These are phyloP conservation scores for Fusarium staphyleae DNA, from an alignment of 2,329 filamentous ascomycete species.

Conservation along the genomic window DNA sequence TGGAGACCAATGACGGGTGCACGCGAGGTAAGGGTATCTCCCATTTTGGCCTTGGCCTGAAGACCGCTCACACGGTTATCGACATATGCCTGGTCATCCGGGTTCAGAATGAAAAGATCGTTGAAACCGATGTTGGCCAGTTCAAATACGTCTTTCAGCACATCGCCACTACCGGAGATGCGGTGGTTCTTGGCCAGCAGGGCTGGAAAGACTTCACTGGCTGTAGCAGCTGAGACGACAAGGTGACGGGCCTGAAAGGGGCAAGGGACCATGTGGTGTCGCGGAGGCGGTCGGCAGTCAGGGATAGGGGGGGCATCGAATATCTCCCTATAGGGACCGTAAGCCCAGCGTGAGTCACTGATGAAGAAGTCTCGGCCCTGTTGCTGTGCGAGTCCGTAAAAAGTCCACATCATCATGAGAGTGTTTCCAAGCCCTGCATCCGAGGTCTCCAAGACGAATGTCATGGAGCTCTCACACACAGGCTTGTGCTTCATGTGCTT, in stretches of 20 bases:
- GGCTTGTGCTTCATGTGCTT: constrained; percentile 55
- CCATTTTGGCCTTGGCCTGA: constrained; percentile 53
- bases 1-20: constrained; percentile 70
- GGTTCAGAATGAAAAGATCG: constrained; percentile 73
- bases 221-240: constrained; percentile 74
- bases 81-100: constrained; percentile 72
- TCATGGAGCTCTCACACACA: constrained; percentile 75
- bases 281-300: constrained; percentile 73
- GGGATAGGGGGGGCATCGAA: constrained; percentile 73
- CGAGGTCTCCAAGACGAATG: constrained; percentile 74
- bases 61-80: constrained; percentile 64
- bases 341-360: constrained; percentile 84
- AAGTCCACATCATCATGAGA: constrained; percentile 82
- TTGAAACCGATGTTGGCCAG: constrained; percentile 76
- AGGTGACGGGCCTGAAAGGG: constrained; percentile 78
- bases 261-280: constrained; percentile 79
- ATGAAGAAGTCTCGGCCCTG: constrained; percentile 83
- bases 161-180: constrained; percentile 33
- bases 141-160: constrained; percentile 65
- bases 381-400: constrained; percentile 78
- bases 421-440: constrained; percentile 81
- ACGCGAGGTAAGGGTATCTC: constrained; percentile 48
- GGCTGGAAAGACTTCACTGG: constrained; percentile 69
- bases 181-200: constrained; percentile 47
- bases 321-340: constrained; percentile 76